These are phyloP conservation scores for Combretum micranthum DNA, from an alignment of 345 rosid species.

Conservation along the genomic window DNA sequence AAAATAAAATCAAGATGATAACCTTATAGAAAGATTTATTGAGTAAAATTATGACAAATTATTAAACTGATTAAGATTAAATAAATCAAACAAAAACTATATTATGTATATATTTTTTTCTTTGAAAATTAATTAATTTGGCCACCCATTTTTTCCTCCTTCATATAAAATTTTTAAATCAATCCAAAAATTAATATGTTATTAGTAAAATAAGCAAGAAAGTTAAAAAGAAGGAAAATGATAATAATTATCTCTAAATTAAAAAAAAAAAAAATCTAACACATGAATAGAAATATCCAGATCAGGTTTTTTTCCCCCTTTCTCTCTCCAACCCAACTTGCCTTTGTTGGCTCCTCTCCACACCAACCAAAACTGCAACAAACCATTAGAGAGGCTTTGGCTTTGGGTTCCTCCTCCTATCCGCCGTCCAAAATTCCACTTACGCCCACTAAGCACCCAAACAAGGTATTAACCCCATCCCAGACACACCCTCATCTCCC, in stretches of 20 bases:
- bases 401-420: not conserved
- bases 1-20: too few species aligned
- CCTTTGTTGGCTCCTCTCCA: not conserved
- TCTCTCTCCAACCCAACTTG: too few species aligned
- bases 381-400: too few species aligned
- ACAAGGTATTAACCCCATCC: not conserved
- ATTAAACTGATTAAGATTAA: too few species aligned
- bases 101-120: too few species aligned
- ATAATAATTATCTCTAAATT: not conserved
- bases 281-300: constrained; percentile 5
- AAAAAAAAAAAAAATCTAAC: not conserved
- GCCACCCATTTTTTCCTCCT: too few species aligned
- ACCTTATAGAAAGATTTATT: too few species aligned
- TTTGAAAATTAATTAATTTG: too few species aligned
- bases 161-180: too few species aligned
- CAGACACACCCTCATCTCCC: not conserved
- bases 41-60: too few species aligned
- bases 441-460: not conserved
- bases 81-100: too few species aligned
- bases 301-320: not conserved
- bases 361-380: constrained; percentile 4
- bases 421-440: constrained; percentile 3
- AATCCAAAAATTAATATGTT: too few species aligned
- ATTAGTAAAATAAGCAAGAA: not conserved
- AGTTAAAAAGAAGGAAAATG: not conserved